Percentiles rank a stretch among this genome's conserved stretches.
Evolutionary conservation across 1,284 basidiomycete species (phyloP).

Genomic region (Schizophyllum commune): DNA sequence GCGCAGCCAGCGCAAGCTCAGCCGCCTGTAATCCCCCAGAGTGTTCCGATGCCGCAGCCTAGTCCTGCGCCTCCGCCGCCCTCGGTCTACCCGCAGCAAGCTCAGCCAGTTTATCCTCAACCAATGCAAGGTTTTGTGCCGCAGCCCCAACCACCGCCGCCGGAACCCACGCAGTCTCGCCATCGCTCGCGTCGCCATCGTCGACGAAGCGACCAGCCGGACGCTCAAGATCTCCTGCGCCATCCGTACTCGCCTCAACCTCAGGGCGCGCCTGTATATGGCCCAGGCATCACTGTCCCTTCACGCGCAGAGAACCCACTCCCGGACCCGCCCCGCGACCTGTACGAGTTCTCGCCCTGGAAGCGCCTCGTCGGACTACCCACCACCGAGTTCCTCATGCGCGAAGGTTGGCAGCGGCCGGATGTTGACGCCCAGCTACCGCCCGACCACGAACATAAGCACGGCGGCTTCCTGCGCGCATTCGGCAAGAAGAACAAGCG

Average conservation of each 20-base stretch:
- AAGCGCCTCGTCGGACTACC: slow-evolving; percentile 38
- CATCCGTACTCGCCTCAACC: background rate
- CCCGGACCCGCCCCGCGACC: slow-evolving; percentile 39
- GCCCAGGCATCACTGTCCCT: background rate
- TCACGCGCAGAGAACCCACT: slow-evolving; percentile 32
- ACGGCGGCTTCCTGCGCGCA: background rate
- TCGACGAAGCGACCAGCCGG: background rate
- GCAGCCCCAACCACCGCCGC: background rate
- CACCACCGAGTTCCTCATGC: slow-evolving; percentile 26
- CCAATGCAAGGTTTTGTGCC: background rate
- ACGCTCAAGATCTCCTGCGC: background rate
- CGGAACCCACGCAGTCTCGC: background rate
- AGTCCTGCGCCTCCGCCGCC: background rate
- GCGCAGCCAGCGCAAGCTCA: background rate
- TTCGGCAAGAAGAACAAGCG: background rate
- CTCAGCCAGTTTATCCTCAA: background rate
- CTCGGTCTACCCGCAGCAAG: background rate
- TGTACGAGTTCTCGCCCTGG: slow-evolving; percentile 44
- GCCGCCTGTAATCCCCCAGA: background rate
- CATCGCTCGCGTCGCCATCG: background rate
- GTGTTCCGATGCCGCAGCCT: background rate
- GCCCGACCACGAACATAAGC: background rate
- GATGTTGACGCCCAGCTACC: background rate
- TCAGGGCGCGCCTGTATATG: background rate
- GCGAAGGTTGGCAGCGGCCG: background rate